A percentile compares a stretch with the other conserved stretches of the same genome.
These are phyloP conservation scores for Boletus mariae DNA, from an alignment of 1,284 basidiomycete species.

Conservation along the genomic window DNA sequence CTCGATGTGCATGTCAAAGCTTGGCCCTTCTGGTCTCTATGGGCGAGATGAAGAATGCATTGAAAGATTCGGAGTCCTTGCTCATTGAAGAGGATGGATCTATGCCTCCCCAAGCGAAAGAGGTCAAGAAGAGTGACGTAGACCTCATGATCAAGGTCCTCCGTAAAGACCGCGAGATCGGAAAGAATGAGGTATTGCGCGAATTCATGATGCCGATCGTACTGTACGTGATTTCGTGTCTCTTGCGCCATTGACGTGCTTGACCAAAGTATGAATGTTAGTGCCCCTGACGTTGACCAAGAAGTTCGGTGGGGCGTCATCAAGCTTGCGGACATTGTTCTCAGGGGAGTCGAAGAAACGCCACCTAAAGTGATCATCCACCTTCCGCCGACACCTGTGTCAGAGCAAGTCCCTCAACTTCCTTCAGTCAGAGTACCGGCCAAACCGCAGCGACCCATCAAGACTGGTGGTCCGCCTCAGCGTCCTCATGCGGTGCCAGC, in stretches of 20 bases:
- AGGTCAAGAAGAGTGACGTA: conserved; percentile 76
- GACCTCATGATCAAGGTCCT: conserved; percentile 79
- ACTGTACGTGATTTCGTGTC: conserved; percentile 51
- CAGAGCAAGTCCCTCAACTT: conserved; percentile 56
- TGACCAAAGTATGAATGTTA: conserved; percentile 30
- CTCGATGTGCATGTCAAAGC: conserved; percentile 82
- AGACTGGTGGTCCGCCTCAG: conserved; percentile 37
- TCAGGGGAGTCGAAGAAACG: conserved; percentile 78
- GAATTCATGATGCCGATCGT: conserved; percentile 79
- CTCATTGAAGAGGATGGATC: conserved; percentile 86
- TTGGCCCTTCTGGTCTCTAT: conserved; percentile 84
- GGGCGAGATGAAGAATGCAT: conserved; percentile 79
- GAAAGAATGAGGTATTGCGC: conserved; percentile 76
- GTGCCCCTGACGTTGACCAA: conserved; percentile 71
- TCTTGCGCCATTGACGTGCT: not conserved
- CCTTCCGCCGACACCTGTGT: conserved; percentile 72
- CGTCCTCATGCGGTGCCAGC: conserved; percentile 44
- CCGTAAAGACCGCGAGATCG: conserved; percentile 80
- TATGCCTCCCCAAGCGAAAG: conserved; percentile 63
- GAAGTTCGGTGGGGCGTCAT: conserved; percentile 90
- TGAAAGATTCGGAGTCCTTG: conserved; percentile 72
- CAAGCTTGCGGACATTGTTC: conserved; percentile 89
- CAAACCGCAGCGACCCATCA: conserved; percentile 37
- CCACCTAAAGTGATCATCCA: conserved; percentile 86
- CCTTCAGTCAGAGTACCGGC: conserved; percentile 40